These are phyloP conservation scores for Monosporozyma siamensis DNA, from an alignment of 805 yeast species.

Conservation along the genomic window DNA sequence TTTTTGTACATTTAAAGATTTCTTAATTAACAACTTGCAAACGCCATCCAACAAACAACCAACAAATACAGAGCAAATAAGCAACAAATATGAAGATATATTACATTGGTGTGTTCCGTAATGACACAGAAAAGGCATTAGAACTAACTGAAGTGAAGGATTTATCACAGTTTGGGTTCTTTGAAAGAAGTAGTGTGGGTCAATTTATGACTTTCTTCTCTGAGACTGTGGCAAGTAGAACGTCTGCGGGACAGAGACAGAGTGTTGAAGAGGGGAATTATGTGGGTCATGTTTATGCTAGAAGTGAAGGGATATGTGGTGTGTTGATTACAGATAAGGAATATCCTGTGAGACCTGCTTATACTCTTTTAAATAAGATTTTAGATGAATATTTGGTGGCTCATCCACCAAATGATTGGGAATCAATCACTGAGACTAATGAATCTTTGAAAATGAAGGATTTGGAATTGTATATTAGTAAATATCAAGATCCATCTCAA, in stretches of 20 bases:
- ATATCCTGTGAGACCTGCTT: conserved; percentile 95
- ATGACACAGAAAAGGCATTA: conserved; percentile 46
- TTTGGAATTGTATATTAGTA: conserved; percentile 59
- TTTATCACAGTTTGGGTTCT: conserved; percentile 76
- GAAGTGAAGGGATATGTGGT: conserved; percentile 86
- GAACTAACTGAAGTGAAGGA: conserved; percentile 78
- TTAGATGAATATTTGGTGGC: conserved; percentile 82
- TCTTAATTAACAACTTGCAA: no score
- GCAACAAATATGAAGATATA: conserved; percentile 63
- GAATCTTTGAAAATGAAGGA: conserved; percentile 32
- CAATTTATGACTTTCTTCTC: conserved; percentile 94
- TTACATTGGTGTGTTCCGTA: conserved; percentile 79
- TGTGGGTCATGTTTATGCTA: conserved; percentile 83
- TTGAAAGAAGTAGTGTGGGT: conserved; percentile 72
- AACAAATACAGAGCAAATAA: not conserved
- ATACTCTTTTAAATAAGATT: conserved; percentile 80
- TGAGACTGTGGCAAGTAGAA: conserved; percentile 82
- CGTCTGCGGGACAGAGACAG: conserved; percentile 84
- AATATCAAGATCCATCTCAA: conserved; percentile 93
- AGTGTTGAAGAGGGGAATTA: conserved; percentile 87
- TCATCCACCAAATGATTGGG: conserved; percentile 72
- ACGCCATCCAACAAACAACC: not conserved
- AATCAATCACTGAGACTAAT: conserved; percentile 36
- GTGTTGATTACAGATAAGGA: conserved; percentile 90
- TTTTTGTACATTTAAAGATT: no score